These are phyloP conservation scores for Sordariomycetes sp. DNA, from an alignment of 2,329 filamentous ascomycete species.

Conservation along the genomic window DNA sequence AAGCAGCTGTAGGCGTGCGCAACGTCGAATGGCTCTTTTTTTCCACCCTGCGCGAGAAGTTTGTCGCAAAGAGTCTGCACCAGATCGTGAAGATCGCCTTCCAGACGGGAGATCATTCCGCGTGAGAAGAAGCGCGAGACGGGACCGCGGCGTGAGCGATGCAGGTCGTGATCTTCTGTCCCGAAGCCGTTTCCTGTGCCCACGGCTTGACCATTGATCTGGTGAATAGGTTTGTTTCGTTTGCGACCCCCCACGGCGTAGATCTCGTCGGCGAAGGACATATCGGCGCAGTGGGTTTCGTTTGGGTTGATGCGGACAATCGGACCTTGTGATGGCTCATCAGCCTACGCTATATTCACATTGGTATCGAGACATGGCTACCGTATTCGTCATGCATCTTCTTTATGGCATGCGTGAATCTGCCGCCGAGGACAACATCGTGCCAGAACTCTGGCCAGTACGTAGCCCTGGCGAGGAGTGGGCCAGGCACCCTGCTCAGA, in stretches of 20 bases:
- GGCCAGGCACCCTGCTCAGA: conserved; percentile 6
- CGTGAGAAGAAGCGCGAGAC: conserved; percentile 21
- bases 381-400: conserved; percentile 7
- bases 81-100: conserved; percentile 14
- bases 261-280: conserved; percentile 20
- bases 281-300: conserved; percentile 22
- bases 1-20: conserved; percentile 25
- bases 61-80: conserved; percentile 18
- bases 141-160: conserved; percentile 14
- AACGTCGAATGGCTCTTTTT: conserved; percentile 4
- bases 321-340: conserved; percentile 13
- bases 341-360: background rate
- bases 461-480: conserved; percentile 5
- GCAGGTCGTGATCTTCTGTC: conserved; percentile 15
- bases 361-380: background rate
- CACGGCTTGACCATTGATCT: conserved; percentile 5
- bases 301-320: conserved; percentile 26
- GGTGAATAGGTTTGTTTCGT: conserved; percentile 5
- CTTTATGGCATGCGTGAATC: conserved; percentile 7
- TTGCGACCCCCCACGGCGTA: conserved; percentile 13
- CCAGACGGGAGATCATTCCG: conserved; percentile 16
- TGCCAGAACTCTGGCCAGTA: conserved; percentile 9
- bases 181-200: conserved; percentile 11
- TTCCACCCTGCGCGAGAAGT: conserved; percentile 7
- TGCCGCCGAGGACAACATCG: conserved; percentile 7